Evolutionary conservation across 2,329 filamentous ascomycete species (phyloP).

Genomic region (Pseudocercospora pini-densiflorae): DNA sequence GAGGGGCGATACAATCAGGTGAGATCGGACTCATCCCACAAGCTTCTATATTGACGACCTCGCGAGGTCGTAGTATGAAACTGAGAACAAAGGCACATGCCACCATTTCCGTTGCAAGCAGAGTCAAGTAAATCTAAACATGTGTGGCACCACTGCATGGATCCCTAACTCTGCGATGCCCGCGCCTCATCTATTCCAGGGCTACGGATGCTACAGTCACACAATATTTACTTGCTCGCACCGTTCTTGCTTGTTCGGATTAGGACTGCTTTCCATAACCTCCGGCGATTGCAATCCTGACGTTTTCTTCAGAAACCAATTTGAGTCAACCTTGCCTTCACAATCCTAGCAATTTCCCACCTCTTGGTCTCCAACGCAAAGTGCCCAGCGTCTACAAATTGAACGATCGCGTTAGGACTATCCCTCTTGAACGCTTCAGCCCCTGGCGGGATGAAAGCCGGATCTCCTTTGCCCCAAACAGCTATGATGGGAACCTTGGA

Average conservation of each 20-base stretch:
- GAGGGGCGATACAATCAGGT: too few relatives aligned
- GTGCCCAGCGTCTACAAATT: conserved; percentile 60
- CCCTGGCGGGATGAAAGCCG: conserved; percentile 55
- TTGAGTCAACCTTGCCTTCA: conserved; percentile 43
- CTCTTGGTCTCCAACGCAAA: conserved; percentile 56
- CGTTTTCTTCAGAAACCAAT: conserved; percentile 14
- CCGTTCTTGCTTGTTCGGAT: not conserved
- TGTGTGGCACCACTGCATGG: not conserved
- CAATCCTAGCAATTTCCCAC: conserved; percentile 42
- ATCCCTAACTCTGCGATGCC: not conserved
- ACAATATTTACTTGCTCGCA: not conserved
- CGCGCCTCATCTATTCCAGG: not conserved
- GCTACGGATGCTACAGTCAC: not conserved
- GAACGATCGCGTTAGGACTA: conserved; percentile 53
- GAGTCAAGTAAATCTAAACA: not conserved
- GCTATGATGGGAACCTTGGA: conserved; percentile 60
- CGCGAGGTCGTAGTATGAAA: too few relatives aligned
- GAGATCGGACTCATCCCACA: too few relatives aligned
- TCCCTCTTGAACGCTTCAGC: conserved; percentile 61
- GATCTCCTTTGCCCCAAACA: conserved; percentile 63
- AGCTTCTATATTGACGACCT: too few relatives aligned
- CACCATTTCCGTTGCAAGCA: too few relatives aligned
- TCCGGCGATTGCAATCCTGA: not conserved
- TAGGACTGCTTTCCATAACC: not conserved
- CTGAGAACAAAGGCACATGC: too few relatives aligned